Evolutionary conservation across 2,329 filamentous ascomycete genomes (phyloP).

Genomic region (Periconia sp.): DNA sequence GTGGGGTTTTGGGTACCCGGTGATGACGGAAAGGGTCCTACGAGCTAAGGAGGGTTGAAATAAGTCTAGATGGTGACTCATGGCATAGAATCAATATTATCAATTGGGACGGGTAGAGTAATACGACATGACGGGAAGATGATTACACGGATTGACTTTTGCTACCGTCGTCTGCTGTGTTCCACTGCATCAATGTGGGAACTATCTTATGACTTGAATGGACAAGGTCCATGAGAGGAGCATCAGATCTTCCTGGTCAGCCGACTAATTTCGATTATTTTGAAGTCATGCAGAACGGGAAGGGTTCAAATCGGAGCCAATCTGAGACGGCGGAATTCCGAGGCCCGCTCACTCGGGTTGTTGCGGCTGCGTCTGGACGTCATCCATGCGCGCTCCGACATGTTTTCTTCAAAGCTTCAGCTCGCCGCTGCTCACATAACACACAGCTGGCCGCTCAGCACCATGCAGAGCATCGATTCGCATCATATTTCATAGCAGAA

Average conservation of each 20-base stretch:
- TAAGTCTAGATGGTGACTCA: no score
- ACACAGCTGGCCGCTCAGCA: slow-evolving; percentile 10
- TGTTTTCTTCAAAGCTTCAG: slow-evolving; percentile 1
- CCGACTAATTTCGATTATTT: no score
- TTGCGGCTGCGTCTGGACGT: not conserved
- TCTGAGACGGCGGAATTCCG: not conserved
- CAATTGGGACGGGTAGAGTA: no score
- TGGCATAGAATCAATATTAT: no score
- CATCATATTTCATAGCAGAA: slow-evolving; percentile 25
- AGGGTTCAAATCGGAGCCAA: not conserved
- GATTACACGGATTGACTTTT: not conserved
- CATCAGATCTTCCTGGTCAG: no score
- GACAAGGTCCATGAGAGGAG: no score
- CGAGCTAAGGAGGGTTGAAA: not conserved
- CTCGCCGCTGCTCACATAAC: not conserved
- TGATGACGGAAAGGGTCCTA: slow-evolving; percentile 14
- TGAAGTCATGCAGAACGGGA: no score
- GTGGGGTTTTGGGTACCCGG: slow-evolving; percentile 48
- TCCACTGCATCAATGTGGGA: not conserved
- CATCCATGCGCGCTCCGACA: not conserved
- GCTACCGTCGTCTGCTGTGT: not conserved
- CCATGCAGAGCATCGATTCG: slow-evolving; percentile 12
- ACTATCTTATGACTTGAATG: no score
- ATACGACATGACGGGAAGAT: not conserved
- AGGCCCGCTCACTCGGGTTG: slow-evolving; percentile 1